phyloP scores from a whole-genome alignment of 2,329 filamentous ascomycete genomes.

The Epichloe bromicola region DNA sequence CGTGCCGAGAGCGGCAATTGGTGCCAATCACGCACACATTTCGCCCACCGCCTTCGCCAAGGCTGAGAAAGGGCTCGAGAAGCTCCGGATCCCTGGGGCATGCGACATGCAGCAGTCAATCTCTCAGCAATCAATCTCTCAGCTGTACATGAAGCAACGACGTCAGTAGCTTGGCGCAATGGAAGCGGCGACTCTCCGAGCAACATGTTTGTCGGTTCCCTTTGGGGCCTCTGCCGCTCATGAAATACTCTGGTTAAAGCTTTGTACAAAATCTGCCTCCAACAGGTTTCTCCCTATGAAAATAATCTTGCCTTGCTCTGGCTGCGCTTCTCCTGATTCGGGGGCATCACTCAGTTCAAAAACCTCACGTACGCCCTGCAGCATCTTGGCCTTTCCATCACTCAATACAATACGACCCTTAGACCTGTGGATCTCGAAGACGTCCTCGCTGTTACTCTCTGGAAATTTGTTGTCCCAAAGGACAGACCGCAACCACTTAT shows the following conservation, averaged over 20 bases:
- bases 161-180: background rate
- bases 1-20: slow-evolving; percentile 17
- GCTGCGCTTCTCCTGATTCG: slow-evolving; percentile 15
- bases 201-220: background rate
- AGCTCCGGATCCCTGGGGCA: too few species aligned
- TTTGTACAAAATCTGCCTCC: slow-evolving; percentile 38
- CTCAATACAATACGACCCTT: slow-evolving; percentile 65
- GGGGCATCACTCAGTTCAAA: slow-evolving; percentile 74
- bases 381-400: slow-evolving; percentile 55
- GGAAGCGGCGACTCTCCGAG: background rate
- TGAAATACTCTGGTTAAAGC: slow-evolving; percentile 19
- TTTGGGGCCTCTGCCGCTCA: slow-evolving; percentile 2
- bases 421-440: slow-evolving; percentile 73
- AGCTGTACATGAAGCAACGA: background rate
- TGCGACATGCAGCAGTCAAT: background rate
- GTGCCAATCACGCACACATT: slow-evolving; percentile 15
- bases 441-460: slow-evolving; percentile 18
- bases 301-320: slow-evolving; percentile 43
- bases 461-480: slow-evolving; percentile 69
- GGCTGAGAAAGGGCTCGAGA: slow-evolving; percentile 8
- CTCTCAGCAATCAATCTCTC: background rate
- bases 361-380: slow-evolving; percentile 86
- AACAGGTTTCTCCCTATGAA: slow-evolving; percentile 47
- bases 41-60: slow-evolving; percentile 6
- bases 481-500: slow-evolving; percentile 69